These are phyloP conservation scores for Talaromyces sp. DNA, from an alignment of 2,329 filamentous ascomycete species.

Conservation along the genomic window DNA sequence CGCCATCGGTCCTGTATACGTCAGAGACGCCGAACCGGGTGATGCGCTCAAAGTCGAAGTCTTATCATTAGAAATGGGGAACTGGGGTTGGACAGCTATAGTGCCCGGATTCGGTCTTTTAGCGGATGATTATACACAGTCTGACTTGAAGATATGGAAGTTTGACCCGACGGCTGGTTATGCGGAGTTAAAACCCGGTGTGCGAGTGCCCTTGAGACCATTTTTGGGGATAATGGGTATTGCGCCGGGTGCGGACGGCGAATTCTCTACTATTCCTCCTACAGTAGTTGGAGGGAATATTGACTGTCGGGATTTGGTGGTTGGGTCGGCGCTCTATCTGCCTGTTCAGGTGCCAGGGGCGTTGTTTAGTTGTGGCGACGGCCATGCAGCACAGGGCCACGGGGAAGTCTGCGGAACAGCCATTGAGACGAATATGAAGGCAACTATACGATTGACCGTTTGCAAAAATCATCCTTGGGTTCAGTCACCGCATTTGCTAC, in stretches of 20 bases:
- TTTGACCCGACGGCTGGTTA: constrained; percentile 37
- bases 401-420: constrained; percentile 55
- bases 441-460: constrained; percentile 46
- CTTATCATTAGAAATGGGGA: constrained; percentile 41
- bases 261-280: constrained; percentile 49
- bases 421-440: constrained; percentile 51
- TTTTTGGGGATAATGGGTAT: constrained; percentile 52
- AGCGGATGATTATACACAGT: constrained; percentile 44
- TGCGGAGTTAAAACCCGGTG: constrained; percentile 45
- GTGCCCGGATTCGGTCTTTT: constrained; percentile 49
- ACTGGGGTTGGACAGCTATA: constrained; percentile 52
- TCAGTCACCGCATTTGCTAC: constrained; percentile 47
- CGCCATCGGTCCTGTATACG: constrained; percentile 48
- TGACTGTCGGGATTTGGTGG: constrained; percentile 48
- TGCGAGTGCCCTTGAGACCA: constrained; percentile 47
- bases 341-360: constrained; percentile 48
- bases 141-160: constrained; percentile 48
- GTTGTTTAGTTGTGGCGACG: constrained; percentile 52
- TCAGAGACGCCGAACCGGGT: constrained; percentile 47
- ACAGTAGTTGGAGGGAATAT: constrained; percentile 52
- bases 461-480: constrained; percentile 46
- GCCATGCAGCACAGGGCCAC: constrained; percentile 52
- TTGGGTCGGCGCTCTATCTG: constrained; percentile 46
- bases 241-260: constrained; percentile 42
- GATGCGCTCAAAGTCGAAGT: constrained; percentile 51